A percentile compares a stretch with the other conserved stretches of the same genome.
Conservation (phyloP, 208 protist species). For the Trypanosoma conorhini region DNA sequence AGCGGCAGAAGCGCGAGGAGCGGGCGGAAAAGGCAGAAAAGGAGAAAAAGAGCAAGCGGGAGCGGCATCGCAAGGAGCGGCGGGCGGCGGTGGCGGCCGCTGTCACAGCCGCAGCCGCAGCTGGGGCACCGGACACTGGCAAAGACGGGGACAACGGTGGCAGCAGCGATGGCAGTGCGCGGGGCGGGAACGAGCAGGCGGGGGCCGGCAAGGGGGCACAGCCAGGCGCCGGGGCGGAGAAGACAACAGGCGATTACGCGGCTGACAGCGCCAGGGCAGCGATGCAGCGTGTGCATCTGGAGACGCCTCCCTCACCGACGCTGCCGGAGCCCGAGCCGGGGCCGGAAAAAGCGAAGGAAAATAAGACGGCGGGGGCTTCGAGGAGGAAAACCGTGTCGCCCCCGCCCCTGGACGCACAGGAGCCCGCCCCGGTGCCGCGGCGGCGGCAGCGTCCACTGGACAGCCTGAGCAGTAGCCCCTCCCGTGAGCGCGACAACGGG, state of each 20-base stretch:
- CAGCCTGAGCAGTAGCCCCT: not conserved
- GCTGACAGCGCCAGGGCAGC: not conserved
- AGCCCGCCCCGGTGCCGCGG: not conserved
- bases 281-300: not conserved
- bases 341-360: not conserved
- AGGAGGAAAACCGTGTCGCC: not conserved
- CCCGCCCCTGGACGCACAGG: not conserved
- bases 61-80: not conserved
- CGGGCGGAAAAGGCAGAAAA: not conserved
- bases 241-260: not conserved
- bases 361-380: not conserved
- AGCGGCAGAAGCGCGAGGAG: slow-evolving; percentile 8
- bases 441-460: not conserved
- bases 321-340: not conserved
- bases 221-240: not conserved
- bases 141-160: slow-evolving; percentile 7
- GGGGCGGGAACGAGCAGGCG: not conserved
- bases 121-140: not conserved
- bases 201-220: not conserved
- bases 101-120: not conserved
- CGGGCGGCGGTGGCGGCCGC: not conserved
- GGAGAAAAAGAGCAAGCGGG: slow-evolving; percentile 10
- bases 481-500: not conserved
- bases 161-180: not conserved
- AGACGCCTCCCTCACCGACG: slow-evolving; percentile 1